Conservation (phyloP, 1,284 basidiomycete species). For the Cutaneotrichosporon spelunceum region DNA sequence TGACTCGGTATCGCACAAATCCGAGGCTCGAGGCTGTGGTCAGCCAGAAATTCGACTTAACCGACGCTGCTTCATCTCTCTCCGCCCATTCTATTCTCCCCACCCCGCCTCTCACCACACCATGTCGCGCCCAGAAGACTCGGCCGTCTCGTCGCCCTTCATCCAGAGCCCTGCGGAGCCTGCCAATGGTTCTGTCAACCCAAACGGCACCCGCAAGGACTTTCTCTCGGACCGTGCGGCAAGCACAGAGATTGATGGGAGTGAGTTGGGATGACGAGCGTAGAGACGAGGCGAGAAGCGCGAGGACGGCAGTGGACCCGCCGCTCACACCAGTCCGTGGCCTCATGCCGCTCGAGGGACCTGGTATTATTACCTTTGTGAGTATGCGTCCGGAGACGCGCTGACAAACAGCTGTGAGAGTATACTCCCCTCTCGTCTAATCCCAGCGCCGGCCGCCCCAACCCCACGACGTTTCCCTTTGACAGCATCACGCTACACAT, state of each 20-base stretch:
- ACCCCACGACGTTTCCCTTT: constrained; percentile 85
- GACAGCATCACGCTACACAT: constrained; percentile 62
- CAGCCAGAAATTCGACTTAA: background rate
- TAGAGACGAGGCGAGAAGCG: background rate
- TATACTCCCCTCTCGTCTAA: background rate
- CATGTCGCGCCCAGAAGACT: constrained; percentile 11
- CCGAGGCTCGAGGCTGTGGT: background rate
- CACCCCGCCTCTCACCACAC: background rate
- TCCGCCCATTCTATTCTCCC: background rate
- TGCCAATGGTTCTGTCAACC: constrained; percentile 5
- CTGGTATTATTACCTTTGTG: constrained; percentile 79
- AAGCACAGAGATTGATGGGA: constrained; percentile 35
- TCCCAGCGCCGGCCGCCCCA: constrained; percentile 63
- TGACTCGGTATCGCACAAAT: background rate
- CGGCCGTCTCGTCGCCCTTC: constrained; percentile 23
- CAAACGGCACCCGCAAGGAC: constrained; percentile 11
- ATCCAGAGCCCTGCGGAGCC: constrained; percentile 11
- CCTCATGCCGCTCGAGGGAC: constrained; percentile 73
- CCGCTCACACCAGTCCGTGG: constrained; percentile 54
- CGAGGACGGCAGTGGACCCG: background rate
- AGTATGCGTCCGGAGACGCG: constrained; percentile 17
- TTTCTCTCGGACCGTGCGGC: constrained; percentile 32
- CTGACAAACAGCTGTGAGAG: constrained; percentile 18
- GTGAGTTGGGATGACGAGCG: constrained; percentile 23
- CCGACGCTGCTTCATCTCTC: background rate